Evolutionary conservation across 2,329 filamentous ascomycete genomes (phyloP).

Genomic region (Colletotrichum australisinense): DNA sequence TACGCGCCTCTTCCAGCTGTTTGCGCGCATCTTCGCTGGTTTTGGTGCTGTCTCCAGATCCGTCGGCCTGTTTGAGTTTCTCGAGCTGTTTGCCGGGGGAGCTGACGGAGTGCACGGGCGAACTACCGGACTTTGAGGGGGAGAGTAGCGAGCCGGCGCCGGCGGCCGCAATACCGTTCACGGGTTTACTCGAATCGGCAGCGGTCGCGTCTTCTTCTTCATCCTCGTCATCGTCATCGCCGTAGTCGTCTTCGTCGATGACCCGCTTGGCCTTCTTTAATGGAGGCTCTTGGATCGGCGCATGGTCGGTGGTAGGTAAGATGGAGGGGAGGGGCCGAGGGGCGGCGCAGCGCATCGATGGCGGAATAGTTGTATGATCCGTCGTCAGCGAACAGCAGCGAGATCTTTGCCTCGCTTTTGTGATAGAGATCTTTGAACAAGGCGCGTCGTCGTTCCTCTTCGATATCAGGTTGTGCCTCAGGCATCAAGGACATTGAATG

Average conservation of each 20-base stretch:
- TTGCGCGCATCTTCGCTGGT: slow-evolving; percentile 90
- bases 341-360: slow-evolving; percentile 64
- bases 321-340: slow-evolving; percentile 52
- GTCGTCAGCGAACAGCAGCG: slow-evolving; percentile 75
- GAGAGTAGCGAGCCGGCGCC: slow-evolving; percentile 72
- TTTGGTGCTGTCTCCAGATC: slow-evolving; percentile 68
- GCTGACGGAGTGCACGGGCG: slow-evolving; percentile 70
- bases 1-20: slow-evolving; percentile 91
- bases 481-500: slow-evolving; percentile 63
- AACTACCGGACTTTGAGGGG: slow-evolving; percentile 77
- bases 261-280: slow-evolving; percentile 80
- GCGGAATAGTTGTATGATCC: slow-evolving; percentile 63
- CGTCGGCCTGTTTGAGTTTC: slow-evolving; percentile 63
- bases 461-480: slow-evolving; percentile 69
- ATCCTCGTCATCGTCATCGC: slow-evolving; percentile 84
- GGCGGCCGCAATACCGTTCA: slow-evolving; percentile 60
- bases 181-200: slow-evolving; percentile 65
- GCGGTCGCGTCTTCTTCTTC: slow-evolving; percentile 76
- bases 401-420: slow-evolving; percentile 81
- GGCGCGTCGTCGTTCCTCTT: slow-evolving; percentile 78
- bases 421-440: slow-evolving; percentile 83
- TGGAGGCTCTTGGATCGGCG: slow-evolving; percentile 69
- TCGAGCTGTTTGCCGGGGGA: slow-evolving; percentile 67
- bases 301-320: slow-evolving; percentile 69
- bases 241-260: slow-evolving; percentile 88